Percentiles rank a stretch among this genome's conserved stretches.
phyloP scores from a whole-genome alignment of 2,329 filamentous ascomycete species.

The Bipolaris bicolor region DNA sequence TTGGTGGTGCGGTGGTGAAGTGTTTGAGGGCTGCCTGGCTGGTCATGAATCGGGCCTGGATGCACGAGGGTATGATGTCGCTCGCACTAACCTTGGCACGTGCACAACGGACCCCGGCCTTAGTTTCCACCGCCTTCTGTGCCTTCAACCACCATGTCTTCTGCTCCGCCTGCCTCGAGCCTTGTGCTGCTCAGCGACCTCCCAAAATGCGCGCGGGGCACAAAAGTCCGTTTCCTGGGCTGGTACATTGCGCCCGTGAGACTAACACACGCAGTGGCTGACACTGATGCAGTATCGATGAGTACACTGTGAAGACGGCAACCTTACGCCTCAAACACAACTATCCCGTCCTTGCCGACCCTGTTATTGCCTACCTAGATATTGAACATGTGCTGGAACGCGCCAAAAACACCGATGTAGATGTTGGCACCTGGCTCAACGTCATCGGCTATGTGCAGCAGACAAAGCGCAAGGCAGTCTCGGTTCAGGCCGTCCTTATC shows the following conservation, averaged over 20 bases:
- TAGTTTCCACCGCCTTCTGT: constrained; percentile 19
- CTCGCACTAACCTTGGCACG: constrained; percentile 27
- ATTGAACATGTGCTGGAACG: constrained; percentile 72
- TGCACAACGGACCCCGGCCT: constrained; percentile 20
- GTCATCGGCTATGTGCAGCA: constrained; percentile 76
- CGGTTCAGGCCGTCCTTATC: constrained; percentile 76
- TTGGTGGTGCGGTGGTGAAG: constrained; percentile 19
- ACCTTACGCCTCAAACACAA: constrained; percentile 72
- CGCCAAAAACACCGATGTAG: constrained; percentile 67
- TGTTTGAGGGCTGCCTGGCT: constrained; percentile 23
- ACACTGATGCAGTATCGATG: constrained; percentile 58
- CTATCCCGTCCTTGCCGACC: constrained; percentile 55
- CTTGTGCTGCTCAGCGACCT: constrained; percentile 58
- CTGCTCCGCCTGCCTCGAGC: constrained; percentile 61
- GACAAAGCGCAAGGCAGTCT: constrained; percentile 38
- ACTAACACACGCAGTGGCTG: constrained; percentile 12
- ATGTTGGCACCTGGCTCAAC: constrained; percentile 86
- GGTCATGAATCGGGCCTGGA: constrained; percentile 27
- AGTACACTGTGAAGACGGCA: constrained; percentile 64
- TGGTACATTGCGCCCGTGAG: constrained; percentile 67
- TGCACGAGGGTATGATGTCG: constrained; percentile 36
- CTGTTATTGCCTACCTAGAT: constrained; percentile 67
- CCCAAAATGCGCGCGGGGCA: constrained; percentile 58
- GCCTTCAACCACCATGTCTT: constrained; percentile 31
- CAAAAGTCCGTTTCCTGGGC: constrained; percentile 91